These are phyloP conservation scores for Claviceps africana DNA, from an alignment of 2,329 filamentous ascomycete genomes.

Conservation along the genomic window DNA sequence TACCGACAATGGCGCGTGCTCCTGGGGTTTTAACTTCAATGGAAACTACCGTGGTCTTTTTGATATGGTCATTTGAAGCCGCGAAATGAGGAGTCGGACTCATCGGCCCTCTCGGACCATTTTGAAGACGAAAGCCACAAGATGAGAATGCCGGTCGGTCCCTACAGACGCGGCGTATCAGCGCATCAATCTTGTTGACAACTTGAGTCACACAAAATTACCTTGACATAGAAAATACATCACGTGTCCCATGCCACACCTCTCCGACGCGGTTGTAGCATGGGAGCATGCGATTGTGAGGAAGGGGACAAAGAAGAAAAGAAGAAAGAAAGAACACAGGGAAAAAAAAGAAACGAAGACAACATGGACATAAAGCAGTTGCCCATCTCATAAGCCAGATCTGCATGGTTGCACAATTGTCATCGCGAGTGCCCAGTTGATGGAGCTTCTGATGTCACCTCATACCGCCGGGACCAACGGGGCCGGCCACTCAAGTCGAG, in stretches of 20 bases:
- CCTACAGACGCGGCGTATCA: conserved; percentile 1
- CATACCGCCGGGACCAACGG: neutral
- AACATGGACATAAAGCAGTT: conserved; percentile 2
- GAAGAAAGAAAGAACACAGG: neutral
- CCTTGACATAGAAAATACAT: conserved; percentile 6
- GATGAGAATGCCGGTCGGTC: neutral
- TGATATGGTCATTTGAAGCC: conserved; percentile 2
- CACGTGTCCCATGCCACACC: conserved; percentile 6
- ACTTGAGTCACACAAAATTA: conserved; percentile 1
- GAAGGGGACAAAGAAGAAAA: neutral
- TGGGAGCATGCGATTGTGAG: conserved; percentile 6
- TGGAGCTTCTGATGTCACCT: conserved; percentile 2
- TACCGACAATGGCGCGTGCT: conserved; percentile 6
- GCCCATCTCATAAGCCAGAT: neutral
- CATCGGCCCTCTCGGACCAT: neutral
- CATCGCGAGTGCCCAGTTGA: conserved; percentile 1
- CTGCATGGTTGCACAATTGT: conserved; percentile 1
- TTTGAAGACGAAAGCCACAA: conserved; percentile 1
- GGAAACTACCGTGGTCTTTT: conserved; percentile 3
- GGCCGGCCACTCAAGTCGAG: neutral
- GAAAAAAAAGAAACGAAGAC: neutral
- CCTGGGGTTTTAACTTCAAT: conserved; percentile 3
- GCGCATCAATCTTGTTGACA: neutral
- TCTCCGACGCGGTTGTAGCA: neutral
- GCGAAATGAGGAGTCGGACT: neutral